Evolutionary conservation across 495 filamentous ascomycete genomes (phyloP).

Genomic region (Tuber magnatum): DNA sequence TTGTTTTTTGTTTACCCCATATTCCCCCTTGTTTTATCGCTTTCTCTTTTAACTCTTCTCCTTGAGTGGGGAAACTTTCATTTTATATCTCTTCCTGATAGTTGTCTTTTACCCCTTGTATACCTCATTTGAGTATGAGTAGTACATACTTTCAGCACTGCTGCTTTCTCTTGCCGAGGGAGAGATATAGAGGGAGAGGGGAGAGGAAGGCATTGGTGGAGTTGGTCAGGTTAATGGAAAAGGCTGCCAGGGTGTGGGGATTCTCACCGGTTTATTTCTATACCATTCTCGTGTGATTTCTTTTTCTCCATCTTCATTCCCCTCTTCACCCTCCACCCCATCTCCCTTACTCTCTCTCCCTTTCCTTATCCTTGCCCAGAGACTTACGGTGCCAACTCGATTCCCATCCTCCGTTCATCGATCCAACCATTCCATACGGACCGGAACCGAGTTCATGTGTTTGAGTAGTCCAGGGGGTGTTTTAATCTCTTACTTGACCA

Average conservation of each 20-base stretch:
- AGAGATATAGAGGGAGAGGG: not conserved
- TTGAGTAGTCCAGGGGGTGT: not conserved
- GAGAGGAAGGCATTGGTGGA: not conserved
- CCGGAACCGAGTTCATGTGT: not conserved
- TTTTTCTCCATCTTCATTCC: not conserved
- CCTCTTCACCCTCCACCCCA: not conserved
- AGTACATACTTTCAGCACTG: slow-evolving; percentile 2
- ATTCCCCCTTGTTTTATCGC: slow-evolving; percentile 11
- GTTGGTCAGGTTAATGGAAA: not conserved
- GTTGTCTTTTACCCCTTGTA: slow-evolving; percentile 7
- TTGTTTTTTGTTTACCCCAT: not conserved
- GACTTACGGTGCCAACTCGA: not conserved
- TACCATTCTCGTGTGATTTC: not conserved
- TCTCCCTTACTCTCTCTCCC: not conserved
- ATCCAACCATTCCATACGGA: not conserved
- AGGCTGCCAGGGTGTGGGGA: not conserved
- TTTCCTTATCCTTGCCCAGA: not conserved
- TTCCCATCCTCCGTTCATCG: not conserved
- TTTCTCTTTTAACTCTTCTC: not conserved
- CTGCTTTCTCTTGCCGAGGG: slow-evolving; percentile 9
- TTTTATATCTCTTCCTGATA: slow-evolving; percentile 21
- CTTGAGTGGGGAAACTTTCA: slow-evolving; percentile 14
- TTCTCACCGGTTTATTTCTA: not conserved
- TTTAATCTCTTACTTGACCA: not conserved
- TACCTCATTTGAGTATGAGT: slow-evolving; percentile 13